Percentiles rank a stretch among this genome's conserved stretches.
phyloP scores from a whole-genome alignment of 1,284 basidiomycete species.

The Taiwanofungus camphoratus region DNA sequence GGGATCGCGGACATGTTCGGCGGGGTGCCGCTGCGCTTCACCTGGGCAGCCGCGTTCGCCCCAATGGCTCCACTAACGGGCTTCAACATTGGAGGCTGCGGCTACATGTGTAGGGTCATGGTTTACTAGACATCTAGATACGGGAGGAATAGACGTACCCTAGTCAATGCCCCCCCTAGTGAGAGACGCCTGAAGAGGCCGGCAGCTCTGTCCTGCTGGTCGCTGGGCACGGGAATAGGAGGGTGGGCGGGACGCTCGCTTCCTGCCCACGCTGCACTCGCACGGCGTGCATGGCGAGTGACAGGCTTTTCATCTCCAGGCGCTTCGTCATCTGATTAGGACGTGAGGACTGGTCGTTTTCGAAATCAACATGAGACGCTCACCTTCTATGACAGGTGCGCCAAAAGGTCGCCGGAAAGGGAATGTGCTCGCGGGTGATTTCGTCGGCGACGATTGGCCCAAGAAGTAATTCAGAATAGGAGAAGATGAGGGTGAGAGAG shows the following conservation, averaged over 20 bases:
- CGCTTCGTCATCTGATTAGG: conserved; percentile 34
- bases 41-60: conserved; percentile 2
- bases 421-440: conserved; percentile 41
- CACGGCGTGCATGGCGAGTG: conserved; percentile 25
- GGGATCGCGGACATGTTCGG: conserved; percentile 12
- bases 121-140: conserved; percentile 3
- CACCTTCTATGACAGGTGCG: conserved; percentile 59
- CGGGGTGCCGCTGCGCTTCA: conserved; percentile 15
- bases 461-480: conserved; percentile 68
- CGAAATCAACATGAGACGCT: conserved; percentile 7
- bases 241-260: conserved; percentile 40
- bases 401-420: conserved; percentile 45
- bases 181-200: conserved; percentile 69
- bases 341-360: no score
- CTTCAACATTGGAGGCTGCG: conserved; percentile 17
- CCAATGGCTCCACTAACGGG: conserved; percentile 7
- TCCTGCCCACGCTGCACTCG: conserved; percentile 35
- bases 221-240: conserved; percentile 34
- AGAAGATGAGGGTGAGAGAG: conserved; percentile 52
- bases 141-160: conserved; percentile 33
- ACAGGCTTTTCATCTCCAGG: conserved; percentile 29
- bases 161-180: conserved; percentile 49
- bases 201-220: conserved; percentile 55
- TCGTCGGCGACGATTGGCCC: conserved; percentile 44
- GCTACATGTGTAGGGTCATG: conserved; percentile 10